Conservation (phyloP, 305 asterid genomes). For the Solanum aculeatissimum region DNA sequence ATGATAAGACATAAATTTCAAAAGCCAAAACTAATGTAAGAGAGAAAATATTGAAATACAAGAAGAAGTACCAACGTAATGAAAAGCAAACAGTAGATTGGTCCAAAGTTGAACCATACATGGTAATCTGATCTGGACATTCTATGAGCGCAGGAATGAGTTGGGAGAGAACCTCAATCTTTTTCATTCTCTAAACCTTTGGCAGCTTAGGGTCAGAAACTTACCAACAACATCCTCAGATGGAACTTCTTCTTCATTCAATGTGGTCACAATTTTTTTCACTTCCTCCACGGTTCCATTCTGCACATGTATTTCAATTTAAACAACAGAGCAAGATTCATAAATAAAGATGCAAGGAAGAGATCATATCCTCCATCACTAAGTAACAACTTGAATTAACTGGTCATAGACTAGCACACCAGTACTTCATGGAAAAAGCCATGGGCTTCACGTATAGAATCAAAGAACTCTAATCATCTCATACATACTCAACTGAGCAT, state of each 20-base stretch:
- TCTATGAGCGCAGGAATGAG: background rate
- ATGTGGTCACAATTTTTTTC: conserved; percentile 17
- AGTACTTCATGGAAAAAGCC: background rate
- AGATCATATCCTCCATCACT: background rate
- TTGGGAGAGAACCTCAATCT: background rate
- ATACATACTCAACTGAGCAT: background rate
- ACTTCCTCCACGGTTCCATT: conserved; percentile 28
- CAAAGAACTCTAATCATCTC: background rate
- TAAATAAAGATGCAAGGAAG: background rate
- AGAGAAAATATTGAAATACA: background rate
- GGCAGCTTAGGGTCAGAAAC: background rate
- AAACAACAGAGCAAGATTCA: background rate
- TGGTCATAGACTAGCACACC: background rate
- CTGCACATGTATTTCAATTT: background rate
- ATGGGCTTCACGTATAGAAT: background rate
- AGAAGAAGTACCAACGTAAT: background rate
- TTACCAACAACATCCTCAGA: conserved; percentile 28
- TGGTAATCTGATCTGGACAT: background rate
- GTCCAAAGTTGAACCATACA: background rate
- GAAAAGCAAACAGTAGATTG: background rate
- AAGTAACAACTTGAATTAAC: background rate
- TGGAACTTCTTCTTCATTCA: conserved; percentile 30
- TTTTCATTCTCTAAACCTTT: background rate
- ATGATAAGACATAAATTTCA: background rate
- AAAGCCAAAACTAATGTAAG: background rate